These are phyloP conservation scores for Boletus subcaerulescens DNA, from an alignment of 768 basidiomycete species.

Conservation along the genomic window DNA sequence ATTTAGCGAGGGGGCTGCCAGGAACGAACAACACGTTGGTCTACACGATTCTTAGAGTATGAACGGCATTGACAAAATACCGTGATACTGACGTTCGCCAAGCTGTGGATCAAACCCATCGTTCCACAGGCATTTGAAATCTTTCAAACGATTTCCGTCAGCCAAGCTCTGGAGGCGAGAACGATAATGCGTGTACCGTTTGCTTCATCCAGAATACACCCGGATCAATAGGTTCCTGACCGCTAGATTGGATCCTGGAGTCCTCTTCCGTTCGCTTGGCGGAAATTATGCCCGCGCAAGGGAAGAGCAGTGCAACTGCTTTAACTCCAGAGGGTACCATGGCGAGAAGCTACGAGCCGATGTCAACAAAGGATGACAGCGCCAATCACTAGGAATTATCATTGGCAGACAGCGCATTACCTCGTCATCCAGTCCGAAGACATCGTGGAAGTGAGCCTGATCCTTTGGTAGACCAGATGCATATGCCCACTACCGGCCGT, in stretches of 20 bases:
- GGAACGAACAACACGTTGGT: conserved; percentile 55
- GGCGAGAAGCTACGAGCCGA: conserved; percentile 51
- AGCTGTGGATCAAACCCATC: conserved; percentile 79
- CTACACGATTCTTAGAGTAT: conserved; percentile 31
- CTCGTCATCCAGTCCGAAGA: conserved; percentile 71
- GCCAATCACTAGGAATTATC: neutral
- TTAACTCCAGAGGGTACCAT: conserved; percentile 74
- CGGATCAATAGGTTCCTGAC: conserved; percentile 50
- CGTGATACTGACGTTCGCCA: conserved; percentile 64
- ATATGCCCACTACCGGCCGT: conserved; percentile 57
- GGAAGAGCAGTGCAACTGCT: conserved; percentile 86
- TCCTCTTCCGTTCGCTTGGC: conserved; percentile 59
- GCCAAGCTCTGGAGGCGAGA: neutral
- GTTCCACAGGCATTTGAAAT: conserved; percentile 87
- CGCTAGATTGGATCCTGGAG: conserved; percentile 44
- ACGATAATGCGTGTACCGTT: conserved; percentile 49
- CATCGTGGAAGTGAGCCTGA: conserved; percentile 57
- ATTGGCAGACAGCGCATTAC: conserved; percentile 31
- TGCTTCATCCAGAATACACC: conserved; percentile 88
- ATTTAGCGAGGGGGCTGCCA: conserved; percentile 58
- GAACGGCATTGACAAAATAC: conserved; percentile 2
- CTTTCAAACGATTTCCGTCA: conserved; percentile 33
- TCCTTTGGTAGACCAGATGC: conserved; percentile 58
- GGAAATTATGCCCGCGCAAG: conserved; percentile 53
- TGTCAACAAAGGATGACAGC: neutral